These are phyloP conservation scores for Cyathus striatus DNA, from an alignment of 768 basidiomycete genomes.

Conservation along the genomic window DNA sequence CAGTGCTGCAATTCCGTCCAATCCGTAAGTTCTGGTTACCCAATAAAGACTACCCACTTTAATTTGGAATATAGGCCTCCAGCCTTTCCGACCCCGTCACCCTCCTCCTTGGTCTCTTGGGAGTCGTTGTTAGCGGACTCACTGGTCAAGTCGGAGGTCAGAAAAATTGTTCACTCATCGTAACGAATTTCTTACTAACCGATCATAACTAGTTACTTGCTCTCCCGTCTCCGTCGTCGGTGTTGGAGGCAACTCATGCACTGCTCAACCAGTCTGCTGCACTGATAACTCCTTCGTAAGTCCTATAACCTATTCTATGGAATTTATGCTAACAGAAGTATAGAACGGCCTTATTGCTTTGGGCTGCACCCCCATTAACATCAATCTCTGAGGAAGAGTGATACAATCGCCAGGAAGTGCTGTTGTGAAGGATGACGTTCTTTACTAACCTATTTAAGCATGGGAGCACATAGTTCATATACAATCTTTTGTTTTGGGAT, in stretches of 20 bases:
- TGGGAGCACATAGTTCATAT: too few species aligned
- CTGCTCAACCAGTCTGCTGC: too few species aligned
- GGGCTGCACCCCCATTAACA: slow-evolving; percentile 23
- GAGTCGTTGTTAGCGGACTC: slow-evolving; percentile 11
- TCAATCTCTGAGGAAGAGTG: slow-evolving; percentile 16
- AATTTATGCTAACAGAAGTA: slow-evolving; percentile 1
- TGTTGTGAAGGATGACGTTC: too few species aligned
- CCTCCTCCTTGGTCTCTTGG: slow-evolving; percentile 20
- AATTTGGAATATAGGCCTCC: slow-evolving; percentile 9
- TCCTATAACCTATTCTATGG: background rate
- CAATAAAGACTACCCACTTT: too few species aligned
- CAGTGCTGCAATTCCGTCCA: slow-evolving; percentile 21
- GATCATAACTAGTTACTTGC: slow-evolving; percentile 16
- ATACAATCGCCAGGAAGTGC: too few species aligned
- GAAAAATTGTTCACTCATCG: slow-evolving; percentile 1
- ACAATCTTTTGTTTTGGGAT: too few species aligned
- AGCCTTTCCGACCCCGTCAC: slow-evolving; percentile 1
- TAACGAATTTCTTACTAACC: background rate
- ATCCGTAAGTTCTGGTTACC: too few species aligned
- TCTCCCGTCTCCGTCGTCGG: too few species aligned
- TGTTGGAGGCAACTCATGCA: too few species aligned
- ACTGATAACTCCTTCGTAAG: too few species aligned
- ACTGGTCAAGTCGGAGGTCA: slow-evolving; percentile 13
- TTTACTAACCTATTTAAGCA: too few species aligned
- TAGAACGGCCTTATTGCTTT: slow-evolving; percentile 21